phyloP scores from a whole-genome alignment of 2,329 filamentous ascomycete species.

The Paecilomyces dactylethromorphus region DNA sequence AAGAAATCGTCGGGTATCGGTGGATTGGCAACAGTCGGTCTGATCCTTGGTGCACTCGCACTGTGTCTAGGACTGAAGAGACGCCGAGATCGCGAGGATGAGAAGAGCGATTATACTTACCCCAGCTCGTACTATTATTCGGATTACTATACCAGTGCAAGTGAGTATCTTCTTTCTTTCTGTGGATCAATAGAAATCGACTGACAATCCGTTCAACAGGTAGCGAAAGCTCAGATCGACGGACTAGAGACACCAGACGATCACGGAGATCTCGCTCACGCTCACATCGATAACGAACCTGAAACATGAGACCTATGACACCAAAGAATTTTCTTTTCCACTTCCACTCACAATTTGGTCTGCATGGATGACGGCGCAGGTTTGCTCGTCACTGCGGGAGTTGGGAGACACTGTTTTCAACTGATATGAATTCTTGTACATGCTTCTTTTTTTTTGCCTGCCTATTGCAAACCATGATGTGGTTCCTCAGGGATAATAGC shows the following conservation, averaged over 20 bases:
- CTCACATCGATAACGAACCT: slow-evolving; percentile 1
- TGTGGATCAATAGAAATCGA: neutral
- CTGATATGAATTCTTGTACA: neutral
- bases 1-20: slow-evolving; percentile 34
- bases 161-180: slow-evolving; percentile 20
- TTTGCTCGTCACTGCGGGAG: neutral
- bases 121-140: slow-evolving; percentile 37
- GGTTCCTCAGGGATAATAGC: neutral
- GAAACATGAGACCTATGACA: neutral
- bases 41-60: slow-evolving; percentile 37
- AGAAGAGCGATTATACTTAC: slow-evolving; percentile 33
- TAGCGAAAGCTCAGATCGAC: slow-evolving; percentile 38
- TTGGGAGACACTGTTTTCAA: neutral
- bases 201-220: slow-evolving; percentile 20
- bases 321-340: neutral
- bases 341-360: neutral
- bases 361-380: neutral
- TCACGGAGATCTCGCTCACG: slow-evolving; percentile 2
- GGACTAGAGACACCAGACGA: slow-evolving; percentile 21
- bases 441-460: neutral
- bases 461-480: neutral
- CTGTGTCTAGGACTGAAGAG: slow-evolving; percentile 41
- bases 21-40: slow-evolving; percentile 35
- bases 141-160: slow-evolving; percentile 35
- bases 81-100: slow-evolving; percentile 29